These are phyloP conservation scores for Aspergillus mulundensis DNA, from an alignment of 495 filamentous ascomycete genomes.

Conservation along the genomic window DNA sequence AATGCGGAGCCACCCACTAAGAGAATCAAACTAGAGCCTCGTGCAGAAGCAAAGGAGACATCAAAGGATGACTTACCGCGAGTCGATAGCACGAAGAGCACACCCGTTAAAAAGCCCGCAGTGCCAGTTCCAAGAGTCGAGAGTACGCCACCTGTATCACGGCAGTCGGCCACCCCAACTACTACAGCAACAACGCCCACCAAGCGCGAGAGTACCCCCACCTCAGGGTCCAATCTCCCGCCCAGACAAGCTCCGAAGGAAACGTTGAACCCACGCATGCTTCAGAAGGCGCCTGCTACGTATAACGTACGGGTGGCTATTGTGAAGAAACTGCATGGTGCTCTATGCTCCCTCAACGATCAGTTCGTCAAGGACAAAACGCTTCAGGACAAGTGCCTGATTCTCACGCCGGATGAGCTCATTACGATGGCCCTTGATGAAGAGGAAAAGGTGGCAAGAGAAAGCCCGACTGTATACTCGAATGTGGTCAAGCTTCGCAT, in stretches of 20 bases:
- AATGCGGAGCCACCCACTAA: not conserved
- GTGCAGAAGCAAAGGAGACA: not conserved
- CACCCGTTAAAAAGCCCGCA: not conserved
- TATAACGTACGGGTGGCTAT: slow-evolving; percentile 65
- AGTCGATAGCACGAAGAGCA: not conserved
- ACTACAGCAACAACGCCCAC: not conserved
- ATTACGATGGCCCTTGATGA: slow-evolving; percentile 77
- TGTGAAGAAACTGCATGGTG: slow-evolving; percentile 67
- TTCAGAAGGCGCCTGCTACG: slow-evolving; percentile 64
- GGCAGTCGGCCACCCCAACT: not conserved
- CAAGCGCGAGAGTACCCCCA: slow-evolving; percentile 17
- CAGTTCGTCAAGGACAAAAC: slow-evolving; percentile 48
- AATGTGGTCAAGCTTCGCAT: slow-evolving; percentile 81
- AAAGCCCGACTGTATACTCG: slow-evolving; percentile 64
- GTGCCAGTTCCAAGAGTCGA: not conserved
- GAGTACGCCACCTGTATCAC: not conserved
- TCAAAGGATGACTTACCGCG: not conserved
- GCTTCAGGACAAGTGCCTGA: slow-evolving; percentile 51
- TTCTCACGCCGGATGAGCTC: slow-evolving; percentile 64
- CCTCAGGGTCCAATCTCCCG: slow-evolving; percentile 26
- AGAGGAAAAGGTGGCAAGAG: slow-evolving; percentile 71
- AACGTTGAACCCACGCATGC: slow-evolving; percentile 73
- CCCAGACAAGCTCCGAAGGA: slow-evolving; percentile 41
- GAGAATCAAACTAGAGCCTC: slow-evolving; percentile 14
- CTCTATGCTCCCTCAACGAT: slow-evolving; percentile 67